Percentiles rank a stretch among this genome's conserved stretches.
These are phyloP conservation scores for Sclerotinia subarctica DNA, from an alignment of 2,329 filamentous ascomycete genomes.

Conservation along the genomic window DNA sequence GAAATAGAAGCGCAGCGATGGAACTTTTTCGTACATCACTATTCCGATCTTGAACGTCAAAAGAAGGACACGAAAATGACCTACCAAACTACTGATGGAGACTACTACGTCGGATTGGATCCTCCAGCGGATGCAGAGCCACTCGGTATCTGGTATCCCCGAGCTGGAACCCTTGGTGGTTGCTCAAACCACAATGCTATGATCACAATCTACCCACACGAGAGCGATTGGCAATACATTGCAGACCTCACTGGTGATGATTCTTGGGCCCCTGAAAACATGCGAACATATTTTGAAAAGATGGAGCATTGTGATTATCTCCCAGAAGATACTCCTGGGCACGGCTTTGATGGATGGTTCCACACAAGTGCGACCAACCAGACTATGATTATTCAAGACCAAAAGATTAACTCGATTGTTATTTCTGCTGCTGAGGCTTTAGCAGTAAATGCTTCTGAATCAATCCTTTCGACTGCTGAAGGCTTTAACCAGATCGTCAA, in stretches of 20 bases:
- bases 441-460: neutral
- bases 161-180: constrained; percentile 37
- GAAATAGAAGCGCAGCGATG: constrained; percentile 48
- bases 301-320: constrained; percentile 47
- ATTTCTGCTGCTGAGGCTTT: neutral
- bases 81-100: constrained; percentile 41
- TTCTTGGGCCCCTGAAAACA: constrained; percentile 39
- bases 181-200: constrained; percentile 33
- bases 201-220: constrained; percentile 27
- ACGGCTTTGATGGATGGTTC: constrained; percentile 38
- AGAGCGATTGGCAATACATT: constrained; percentile 33
- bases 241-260: constrained; percentile 30
- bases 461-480: neutral
- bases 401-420: constrained; percentile 18
- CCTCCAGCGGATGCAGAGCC: constrained; percentile 30
- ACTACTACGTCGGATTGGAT: constrained; percentile 31
- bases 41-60: constrained; percentile 24
- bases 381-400: constrained; percentile 26
- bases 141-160: constrained; percentile 37
- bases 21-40: constrained; percentile 44
- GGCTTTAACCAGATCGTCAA: constrained; percentile 23
- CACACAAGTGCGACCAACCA: constrained; percentile 24
- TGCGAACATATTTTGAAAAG: constrained; percentile 44
- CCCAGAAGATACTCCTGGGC: constrained; percentile 36
- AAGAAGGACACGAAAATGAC: constrained; percentile 28